These are phyloP conservation scores for Aurantiochytrium sp. DNA, from an alignment of 108 stramenopile species.

Conservation along the genomic window DNA sequence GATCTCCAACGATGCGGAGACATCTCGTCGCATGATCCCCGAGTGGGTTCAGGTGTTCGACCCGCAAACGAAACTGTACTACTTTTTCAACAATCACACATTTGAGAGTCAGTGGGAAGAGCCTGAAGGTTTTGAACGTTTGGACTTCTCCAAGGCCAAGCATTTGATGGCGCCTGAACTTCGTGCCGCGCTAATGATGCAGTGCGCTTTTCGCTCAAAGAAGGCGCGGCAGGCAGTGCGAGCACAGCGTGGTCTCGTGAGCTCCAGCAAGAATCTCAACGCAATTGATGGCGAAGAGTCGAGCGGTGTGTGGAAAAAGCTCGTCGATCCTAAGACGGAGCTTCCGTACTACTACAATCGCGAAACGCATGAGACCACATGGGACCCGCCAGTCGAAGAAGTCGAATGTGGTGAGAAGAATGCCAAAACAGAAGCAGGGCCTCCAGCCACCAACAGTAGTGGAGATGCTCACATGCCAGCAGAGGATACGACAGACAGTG, in stretches of 20 bases:
- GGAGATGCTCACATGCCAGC: not conserved
- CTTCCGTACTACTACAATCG: not conserved
- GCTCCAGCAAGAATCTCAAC: not conserved
- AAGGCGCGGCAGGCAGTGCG: not conserved
- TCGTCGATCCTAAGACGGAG: not conserved
- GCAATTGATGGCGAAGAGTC: not conserved
- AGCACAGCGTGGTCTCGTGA: not conserved
- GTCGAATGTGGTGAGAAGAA: not conserved
- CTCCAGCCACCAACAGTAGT: not conserved
- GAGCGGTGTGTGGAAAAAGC: not conserved
- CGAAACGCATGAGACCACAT: not conserved
- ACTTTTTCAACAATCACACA: not conserved
- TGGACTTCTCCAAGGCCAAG: not conserved
- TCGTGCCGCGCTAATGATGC: not conserved
- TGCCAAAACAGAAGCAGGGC: too few species aligned
- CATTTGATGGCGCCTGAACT: slow-evolving; percentile 6
- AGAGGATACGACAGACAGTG: not conserved
- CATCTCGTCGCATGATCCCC: too few species aligned
- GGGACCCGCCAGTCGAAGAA: not conserved
- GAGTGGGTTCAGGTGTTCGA: not conserved
- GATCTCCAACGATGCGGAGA: too few species aligned
- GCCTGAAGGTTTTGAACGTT: not conserved
- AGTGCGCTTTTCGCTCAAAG: not conserved
- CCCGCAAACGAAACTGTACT: not conserved
- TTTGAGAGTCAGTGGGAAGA: not conserved